These are phyloP conservation scores for Rhinocladiella similis DNA, from an alignment of 2,329 filamentous ascomycete genomes.

Conservation along the genomic window DNA sequence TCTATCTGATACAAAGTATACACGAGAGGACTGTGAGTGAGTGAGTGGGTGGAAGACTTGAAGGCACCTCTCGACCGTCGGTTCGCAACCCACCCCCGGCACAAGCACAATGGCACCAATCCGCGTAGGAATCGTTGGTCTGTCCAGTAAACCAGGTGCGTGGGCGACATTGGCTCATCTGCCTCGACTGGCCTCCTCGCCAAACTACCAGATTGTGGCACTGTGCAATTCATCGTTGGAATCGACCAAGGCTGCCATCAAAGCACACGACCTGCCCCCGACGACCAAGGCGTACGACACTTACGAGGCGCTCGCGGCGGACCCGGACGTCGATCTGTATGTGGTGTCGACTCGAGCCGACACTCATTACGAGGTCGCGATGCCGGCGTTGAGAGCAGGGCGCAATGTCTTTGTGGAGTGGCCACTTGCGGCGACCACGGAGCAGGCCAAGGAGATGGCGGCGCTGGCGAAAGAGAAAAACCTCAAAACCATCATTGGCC, in stretches of 20 bases:
- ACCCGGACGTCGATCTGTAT: conserved; percentile 56
- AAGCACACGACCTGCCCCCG: conserved; percentile 43
- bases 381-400: conserved; percentile 52
- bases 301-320: conserved; percentile 50
- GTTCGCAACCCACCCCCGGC: no score
- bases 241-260: conserved; percentile 47
- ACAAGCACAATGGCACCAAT: conserved; percentile 57
- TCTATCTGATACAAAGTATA: no score
- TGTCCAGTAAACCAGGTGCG: conserved; percentile 53
- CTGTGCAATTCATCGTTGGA: conserved; percentile 53
- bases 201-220: conserved; percentile 52
- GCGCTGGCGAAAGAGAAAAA: conserved; percentile 36
- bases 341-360: conserved; percentile 58
- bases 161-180: conserved; percentile 61
- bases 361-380: conserved; percentile 48
- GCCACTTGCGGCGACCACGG: conserved; percentile 52
- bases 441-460: conserved; percentile 45
- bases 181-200: conserved; percentile 55
- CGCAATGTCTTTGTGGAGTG: conserved; percentile 60
- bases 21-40: no score
- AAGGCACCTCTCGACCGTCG: no score
- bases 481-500: conserved; percentile 47
- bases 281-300: conserved; percentile 52
- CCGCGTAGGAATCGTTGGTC: conserved; percentile 59
- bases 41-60: no score